These are phyloP conservation scores for Didymellaceae sp. DNA, from an alignment of 2,329 filamentous ascomycete species.

Conservation along the genomic window DNA sequence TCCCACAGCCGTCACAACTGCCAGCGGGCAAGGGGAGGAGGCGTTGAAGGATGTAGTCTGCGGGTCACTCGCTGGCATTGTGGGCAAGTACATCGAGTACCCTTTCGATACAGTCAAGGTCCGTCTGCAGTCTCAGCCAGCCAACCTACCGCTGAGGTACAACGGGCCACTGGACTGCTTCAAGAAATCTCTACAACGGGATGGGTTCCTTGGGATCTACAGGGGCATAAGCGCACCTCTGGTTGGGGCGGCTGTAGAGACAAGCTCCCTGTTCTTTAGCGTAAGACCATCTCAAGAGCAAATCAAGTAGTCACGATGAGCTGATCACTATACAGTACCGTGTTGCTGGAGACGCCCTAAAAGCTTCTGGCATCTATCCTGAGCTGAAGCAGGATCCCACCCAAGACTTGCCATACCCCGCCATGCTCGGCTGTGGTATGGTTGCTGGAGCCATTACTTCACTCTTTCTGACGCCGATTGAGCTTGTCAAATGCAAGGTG, in stretches of 20 bases:
- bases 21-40: constrained; percentile 61
- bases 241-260: constrained; percentile 89
- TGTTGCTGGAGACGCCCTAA: constrained; percentile 63
- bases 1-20: constrained; percentile 19
- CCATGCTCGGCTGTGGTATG: constrained; percentile 80
- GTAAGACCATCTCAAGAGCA: constrained; percentile 39
- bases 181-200: constrained; percentile 77
- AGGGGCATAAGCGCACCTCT: constrained; percentile 91
- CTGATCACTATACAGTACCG: constrained; percentile 51
- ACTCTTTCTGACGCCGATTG: constrained; percentile 89
- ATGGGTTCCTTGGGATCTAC: constrained; percentile 84
- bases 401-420: constrained; percentile 72
- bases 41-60: constrained; percentile 86
- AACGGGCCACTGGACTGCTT: constrained; percentile 92
- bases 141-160: constrained; percentile 81
- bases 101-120: constrained; percentile 99
- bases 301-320: background rate
- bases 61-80: constrained; percentile 88
- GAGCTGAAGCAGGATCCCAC: constrained; percentile 46
- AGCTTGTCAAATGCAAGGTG: constrained; percentile 98
- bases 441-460: constrained; percentile 89
- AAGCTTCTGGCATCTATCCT: constrained; percentile 65
- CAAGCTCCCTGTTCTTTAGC: constrained; percentile 90
- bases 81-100: constrained; percentile 96
- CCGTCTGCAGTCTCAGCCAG: constrained; percentile 92